phyloP scores from a whole-genome alignment of 1,284 basidiomycete genomes.

The Anthracocystis walkeri region DNA sequence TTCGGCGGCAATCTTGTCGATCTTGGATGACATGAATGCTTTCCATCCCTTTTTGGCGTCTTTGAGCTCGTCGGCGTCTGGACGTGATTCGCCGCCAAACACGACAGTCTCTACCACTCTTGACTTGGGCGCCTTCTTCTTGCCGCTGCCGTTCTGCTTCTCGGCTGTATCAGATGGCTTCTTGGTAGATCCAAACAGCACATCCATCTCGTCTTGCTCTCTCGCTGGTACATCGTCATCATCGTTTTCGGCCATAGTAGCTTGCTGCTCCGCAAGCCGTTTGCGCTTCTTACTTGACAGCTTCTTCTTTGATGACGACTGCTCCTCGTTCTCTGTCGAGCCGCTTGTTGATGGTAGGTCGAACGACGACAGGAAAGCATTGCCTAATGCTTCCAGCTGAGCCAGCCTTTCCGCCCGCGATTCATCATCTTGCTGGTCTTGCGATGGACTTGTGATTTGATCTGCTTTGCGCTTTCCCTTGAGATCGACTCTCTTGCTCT shows the following conservation, averaged over 20 bases:
- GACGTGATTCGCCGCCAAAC: constrained; percentile 31
- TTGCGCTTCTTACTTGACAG: constrained; percentile 41
- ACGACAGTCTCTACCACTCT: constrained; percentile 42
- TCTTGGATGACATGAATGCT: constrained; percentile 57
- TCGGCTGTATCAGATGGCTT: not conserved
- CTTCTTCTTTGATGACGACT: constrained; percentile 10
- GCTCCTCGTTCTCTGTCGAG: not conserved
- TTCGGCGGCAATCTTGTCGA: constrained; percentile 43
- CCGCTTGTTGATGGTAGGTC: constrained; percentile 14
- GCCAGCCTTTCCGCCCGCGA: constrained; percentile 26
- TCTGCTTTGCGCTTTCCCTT: constrained; percentile 22
- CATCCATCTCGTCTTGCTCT: constrained; percentile 40
- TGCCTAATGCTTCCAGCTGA: constrained; percentile 45
- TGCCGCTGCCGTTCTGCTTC: constrained; percentile 9
- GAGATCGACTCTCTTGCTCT: not conserved
- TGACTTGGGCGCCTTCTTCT: constrained; percentile 29
- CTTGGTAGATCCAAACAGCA: constrained; percentile 26
- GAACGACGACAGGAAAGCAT: constrained; percentile 46
- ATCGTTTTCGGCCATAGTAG: not conserved
- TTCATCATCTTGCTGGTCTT: constrained; percentile 8
- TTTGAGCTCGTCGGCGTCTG: constrained; percentile 32
- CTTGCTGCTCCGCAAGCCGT: constrained; percentile 25
- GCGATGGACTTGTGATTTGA: not conserved
- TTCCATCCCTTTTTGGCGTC: constrained; percentile 50
- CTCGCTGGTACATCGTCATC: not conserved